These are phyloP conservation scores for Phytophthora agathidicida DNA, from an alignment of 352 stramenopile species.

Conservation along the genomic window DNA sequence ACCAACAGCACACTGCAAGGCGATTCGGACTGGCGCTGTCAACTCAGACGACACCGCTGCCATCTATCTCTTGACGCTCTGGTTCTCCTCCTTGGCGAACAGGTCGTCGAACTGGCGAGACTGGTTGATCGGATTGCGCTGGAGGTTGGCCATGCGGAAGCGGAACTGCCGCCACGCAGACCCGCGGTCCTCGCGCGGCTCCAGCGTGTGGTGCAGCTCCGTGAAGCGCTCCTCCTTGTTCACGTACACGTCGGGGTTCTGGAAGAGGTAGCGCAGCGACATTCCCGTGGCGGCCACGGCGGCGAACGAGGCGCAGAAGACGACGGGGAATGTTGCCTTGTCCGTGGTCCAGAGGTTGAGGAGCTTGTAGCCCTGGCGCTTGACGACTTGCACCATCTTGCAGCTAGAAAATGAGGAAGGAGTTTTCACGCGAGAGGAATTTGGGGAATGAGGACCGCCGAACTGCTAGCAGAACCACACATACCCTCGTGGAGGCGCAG, in stretches of 20 bases:
- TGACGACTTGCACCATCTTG: slow-evolving; percentile 17
- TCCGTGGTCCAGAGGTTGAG: slow-evolving; percentile 70
- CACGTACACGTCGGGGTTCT: slow-evolving; percentile 70
- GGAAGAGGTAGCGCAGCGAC: slow-evolving; percentile 51
- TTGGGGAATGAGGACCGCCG: slow-evolving; percentile 8
- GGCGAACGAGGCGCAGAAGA: slow-evolving; percentile 48
- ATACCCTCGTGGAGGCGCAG: slow-evolving; percentile 3
- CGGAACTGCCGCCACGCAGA: slow-evolving; percentile 63
- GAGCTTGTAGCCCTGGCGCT: neutral
- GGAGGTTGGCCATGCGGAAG: slow-evolving; percentile 67
- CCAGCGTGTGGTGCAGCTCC: slow-evolving; percentile 48
- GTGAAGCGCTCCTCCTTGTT: slow-evolving; percentile 63
- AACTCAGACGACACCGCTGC: too few species aligned
- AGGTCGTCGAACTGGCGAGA: slow-evolving; percentile 66
- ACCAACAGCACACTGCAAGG: too few species aligned
- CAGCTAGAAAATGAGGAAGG: neutral
- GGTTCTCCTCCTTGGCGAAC: slow-evolving; percentile 62
- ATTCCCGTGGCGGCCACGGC: slow-evolving; percentile 38
- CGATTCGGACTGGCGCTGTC: too few species aligned
- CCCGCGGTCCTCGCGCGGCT: slow-evolving; percentile 43
- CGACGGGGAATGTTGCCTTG: slow-evolving; percentile 64
- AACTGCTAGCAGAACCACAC: slow-evolving; percentile 2
- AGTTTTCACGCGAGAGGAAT: slow-evolving; percentile 11
- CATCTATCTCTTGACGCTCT: slow-evolving; percentile 62
- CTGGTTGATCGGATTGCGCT: slow-evolving; percentile 79